Evolutionary conservation across 2,329 filamentous ascomycete species (phyloP), one percentile per base, ranked within the genome.

Genomic region (Cylindrodendrum hubeiense): DNA sequence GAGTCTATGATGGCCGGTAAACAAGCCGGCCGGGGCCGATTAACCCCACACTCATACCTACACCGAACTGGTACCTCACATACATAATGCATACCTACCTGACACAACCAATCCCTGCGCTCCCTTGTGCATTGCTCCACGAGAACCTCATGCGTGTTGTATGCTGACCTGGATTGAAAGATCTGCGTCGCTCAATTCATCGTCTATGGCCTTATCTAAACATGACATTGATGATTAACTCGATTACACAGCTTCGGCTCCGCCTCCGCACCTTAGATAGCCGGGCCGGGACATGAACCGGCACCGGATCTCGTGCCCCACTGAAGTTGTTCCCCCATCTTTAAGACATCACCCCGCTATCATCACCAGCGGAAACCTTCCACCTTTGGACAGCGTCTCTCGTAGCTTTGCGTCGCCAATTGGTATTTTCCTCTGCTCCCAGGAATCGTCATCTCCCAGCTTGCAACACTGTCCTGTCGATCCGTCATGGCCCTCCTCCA

Each of bases 401-500:
- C 57, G 58, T 66, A 49, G 46, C 37, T n/a, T 26, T 50, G 53
- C 34, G 52, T 33, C 22, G 34, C 19, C 50, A 47, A 53, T 53
- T 47, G 39, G 41, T 26, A n/a, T 22, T 8, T 12, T 7, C 10
- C 21, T 26, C 37, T 13, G 13, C 21, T 26, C 9, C 15, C 13
- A 5, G 21, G 9, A 53, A 13, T 28, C 21, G 44, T 19, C 37
- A n/a, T n/a, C 13, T 49, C 37, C 46, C 41, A 13, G 15, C 39
- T 8, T n/a, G n/a, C 30, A 30, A 6, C 17, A 6, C 46, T 49
- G 44, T 28, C 22, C 56, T 57, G 15, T 43, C 33, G 39, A 49
- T 50, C 57, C 57, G 41, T 37, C 62, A 79, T 80, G 78, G 71
- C 76, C 51, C 70, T 79, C 26, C 71, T 79, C 54, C 76, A 76